A percentile compares a stretch with the other conserved stretches of the same genome.
These are phyloP conservation scores for Fusarium sp. DNA, from an alignment of 2,329 filamentous ascomycete genomes.

Conservation along the genomic window DNA sequence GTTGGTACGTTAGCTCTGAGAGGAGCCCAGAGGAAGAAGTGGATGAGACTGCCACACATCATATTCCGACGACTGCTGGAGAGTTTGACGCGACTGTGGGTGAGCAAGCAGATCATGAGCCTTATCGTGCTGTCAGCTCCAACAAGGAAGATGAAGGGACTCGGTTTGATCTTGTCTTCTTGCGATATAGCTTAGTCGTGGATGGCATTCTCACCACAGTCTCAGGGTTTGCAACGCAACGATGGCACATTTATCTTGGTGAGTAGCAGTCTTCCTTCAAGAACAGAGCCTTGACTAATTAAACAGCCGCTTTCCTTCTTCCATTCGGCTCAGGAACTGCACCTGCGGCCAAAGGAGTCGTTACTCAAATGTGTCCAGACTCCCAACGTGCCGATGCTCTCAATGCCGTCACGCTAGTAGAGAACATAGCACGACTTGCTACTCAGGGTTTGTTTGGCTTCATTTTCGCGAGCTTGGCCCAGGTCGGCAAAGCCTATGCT, in stretches of 20 bases:
- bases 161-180: conserved; percentile 74
- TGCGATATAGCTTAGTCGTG: conserved; percentile 72
- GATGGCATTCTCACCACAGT: conserved; percentile 74
- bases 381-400: conserved; percentile 73
- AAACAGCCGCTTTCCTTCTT: conserved; percentile 68
- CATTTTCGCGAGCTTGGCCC: conserved; percentile 72
- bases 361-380: conserved; percentile 75
- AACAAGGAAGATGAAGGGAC: conserved; percentile 59
- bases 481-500: conserved; percentile 67
- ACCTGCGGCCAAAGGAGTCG: conserved; percentile 77
- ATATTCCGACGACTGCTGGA: conserved; percentile 53
- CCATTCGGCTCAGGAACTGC: conserved; percentile 77
- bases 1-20: conserved; percentile 12
- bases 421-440: conserved; percentile 73
- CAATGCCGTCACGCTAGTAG: conserved; percentile 75
- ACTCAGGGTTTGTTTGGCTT: conserved; percentile 76
- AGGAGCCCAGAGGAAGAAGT: conserved; percentile 11
- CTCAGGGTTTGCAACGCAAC: conserved; percentile 69
- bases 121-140: conserved; percentile 48
- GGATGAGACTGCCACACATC: conserved; percentile 14
- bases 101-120: conserved; percentile 59
- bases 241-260: conserved; percentile 77
- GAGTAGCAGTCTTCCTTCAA: conserved; percentile 15
- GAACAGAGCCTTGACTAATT: fast-evolving
- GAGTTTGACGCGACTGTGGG: conserved; percentile 57